Conservation (phyloP, 2,329 filamentous ascomycete genomes). For the Epicoccum nigrum region DNA sequence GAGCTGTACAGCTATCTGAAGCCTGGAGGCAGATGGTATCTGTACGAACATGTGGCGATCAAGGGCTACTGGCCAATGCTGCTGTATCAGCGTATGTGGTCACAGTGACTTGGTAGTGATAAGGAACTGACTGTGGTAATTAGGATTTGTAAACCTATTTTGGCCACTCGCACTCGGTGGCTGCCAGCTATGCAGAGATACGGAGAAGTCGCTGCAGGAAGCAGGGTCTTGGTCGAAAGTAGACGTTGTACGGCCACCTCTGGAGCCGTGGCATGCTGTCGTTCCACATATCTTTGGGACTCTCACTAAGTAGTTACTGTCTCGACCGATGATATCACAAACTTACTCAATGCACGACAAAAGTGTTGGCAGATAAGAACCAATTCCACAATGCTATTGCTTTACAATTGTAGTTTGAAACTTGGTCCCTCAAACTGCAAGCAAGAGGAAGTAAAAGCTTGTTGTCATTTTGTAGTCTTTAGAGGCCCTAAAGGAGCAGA, state of each 20-base stretch:
- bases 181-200: conserved; percentile 26
- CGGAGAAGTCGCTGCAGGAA: conserved; percentile 14
- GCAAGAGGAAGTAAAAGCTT: too few relatives aligned
- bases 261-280: conserved; percentile 20
- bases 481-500: too few relatives aligned
- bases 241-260: conserved; percentile 21
- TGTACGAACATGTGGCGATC: conserved; percentile 24
- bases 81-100: conserved; percentile 24
- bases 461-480: too few relatives aligned
- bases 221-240: conserved; percentile 24
- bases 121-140: not conserved
- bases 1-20: conserved; percentile 24
- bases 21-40: conserved; percentile 25
- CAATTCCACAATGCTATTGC: too few relatives aligned
- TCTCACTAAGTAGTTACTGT: conserved; percentile 18
- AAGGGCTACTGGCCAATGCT: conserved; percentile 18
- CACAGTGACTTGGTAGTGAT: too few relatives aligned
- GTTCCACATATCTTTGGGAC: conserved; percentile 24
- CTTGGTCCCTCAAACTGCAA: too few relatives aligned
- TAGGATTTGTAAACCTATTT: conserved; percentile 24
- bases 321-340: too few relatives aligned
- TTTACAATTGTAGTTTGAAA: too few relatives aligned
- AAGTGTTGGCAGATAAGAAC: too few relatives aligned
- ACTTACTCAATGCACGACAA: too few relatives aligned
- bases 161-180: conserved; percentile 24